Conservation (phyloP, 1,284 basidiomycete genomes). For the Leccinum huronense region DNA sequence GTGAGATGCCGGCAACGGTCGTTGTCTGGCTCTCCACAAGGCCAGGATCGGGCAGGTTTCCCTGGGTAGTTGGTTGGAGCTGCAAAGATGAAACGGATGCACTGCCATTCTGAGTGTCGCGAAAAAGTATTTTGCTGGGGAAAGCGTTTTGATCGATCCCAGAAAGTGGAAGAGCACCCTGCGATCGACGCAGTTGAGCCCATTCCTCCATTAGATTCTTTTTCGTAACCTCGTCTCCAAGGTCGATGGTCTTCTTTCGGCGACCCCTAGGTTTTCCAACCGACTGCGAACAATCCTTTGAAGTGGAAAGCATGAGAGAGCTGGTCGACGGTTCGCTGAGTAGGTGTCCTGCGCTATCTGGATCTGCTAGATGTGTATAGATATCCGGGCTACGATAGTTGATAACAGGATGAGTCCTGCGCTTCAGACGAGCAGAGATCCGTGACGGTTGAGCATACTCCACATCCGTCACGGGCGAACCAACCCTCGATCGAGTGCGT, state of each 20-base stretch:
- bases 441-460: conserved; percentile 16
- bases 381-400: conserved; percentile 25
- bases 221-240: conserved; percentile 27
- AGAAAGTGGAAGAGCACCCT: conserved; percentile 22
- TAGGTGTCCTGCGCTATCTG: conserved; percentile 12
- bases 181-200: conserved; percentile 32
- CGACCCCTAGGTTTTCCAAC: conserved; percentile 20
- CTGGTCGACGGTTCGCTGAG: conserved; percentile 11
- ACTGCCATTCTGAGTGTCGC: conserved; percentile 5
- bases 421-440: conserved; percentile 22
- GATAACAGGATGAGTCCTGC: conserved; percentile 22
- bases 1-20: neutral
- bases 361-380: conserved; percentile 30
- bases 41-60: neutral
- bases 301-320: conserved; percentile 9
- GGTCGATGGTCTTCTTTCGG: conserved; percentile 14
- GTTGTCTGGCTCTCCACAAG: conserved; percentile 3
- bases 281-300: conserved; percentile 8
- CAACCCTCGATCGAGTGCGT: conserved; percentile 21
- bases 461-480: conserved; percentile 18
- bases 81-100: conserved; percentile 3
- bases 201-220: conserved; percentile 31
- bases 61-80: neutral
- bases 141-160: conserved; percentile 11
- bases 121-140: neutral